Percentiles rank a stretch among this genome's conserved stretches.
phyloP scores from a whole-genome alignment of 495 filamentous ascomycete genomes.

The Aspergillus asperescens region DNA sequence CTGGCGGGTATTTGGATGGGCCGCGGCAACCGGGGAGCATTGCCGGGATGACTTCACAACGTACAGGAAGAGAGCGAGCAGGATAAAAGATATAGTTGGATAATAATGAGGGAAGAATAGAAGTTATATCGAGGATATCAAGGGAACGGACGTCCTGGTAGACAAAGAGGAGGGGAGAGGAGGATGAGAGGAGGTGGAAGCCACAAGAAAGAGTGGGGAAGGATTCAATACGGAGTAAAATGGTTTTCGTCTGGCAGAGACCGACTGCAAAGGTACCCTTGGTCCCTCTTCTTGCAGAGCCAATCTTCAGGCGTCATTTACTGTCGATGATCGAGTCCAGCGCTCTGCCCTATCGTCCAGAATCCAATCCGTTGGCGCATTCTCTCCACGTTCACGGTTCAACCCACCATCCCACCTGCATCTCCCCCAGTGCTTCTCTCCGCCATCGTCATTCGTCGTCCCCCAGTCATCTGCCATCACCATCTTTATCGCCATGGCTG shows the following conservation, averaged over 20 bases:
- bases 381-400: conserved; percentile 23
- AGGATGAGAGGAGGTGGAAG: conserved; percentile 5
- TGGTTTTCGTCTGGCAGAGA: neutral
- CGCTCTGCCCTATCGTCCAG: too few relatives aligned
- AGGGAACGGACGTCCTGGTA: neutral
- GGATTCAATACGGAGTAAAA: neutral
- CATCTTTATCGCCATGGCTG: conserved; percentile 34
- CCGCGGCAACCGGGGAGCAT: conserved; percentile 9
- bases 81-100: neutral
- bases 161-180: conserved; percentile 6
- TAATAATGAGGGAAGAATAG: neutral
- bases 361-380: conserved; percentile 9
- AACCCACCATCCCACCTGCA: conserved; percentile 2
- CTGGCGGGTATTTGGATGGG: conserved; percentile 7
- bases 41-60: neutral
- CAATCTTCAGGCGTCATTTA: neutral
- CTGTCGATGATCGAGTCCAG: neutral
- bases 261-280: neutral
- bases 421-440: conserved; percentile 5
- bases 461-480: neutral
- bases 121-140: conserved; percentile 6
- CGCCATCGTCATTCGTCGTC: conserved; percentile 3
- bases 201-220: conserved; percentile 5
- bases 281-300: neutral
- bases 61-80: conserved; percentile 13